Evolutionary conservation across 2,329 filamentous ascomycete genomes (phyloP), one percentile per base, ranked within the genome.

Genomic region (Cadophora sp.): DNA sequence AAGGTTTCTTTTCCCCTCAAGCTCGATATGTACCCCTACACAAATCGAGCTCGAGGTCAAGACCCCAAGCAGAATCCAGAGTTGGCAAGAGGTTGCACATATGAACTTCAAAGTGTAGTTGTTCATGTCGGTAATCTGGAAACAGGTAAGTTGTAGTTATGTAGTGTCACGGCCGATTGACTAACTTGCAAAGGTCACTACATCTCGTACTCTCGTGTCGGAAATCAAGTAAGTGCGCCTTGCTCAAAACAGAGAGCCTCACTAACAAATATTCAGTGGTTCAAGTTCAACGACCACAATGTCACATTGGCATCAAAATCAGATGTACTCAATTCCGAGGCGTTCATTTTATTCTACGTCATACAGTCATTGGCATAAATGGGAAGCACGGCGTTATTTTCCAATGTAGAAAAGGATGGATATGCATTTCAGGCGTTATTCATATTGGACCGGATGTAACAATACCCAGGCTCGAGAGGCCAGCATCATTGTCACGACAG

Each of bases 91-190:
- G 89, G 86, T 5, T 94, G 91, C 75, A 88, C 91, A 5, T 98
- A 97, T 78, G 93, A 97, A 72, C 85, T 98, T 0, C 86, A 94
- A 20, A 94, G 92, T 69, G 94, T 97, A 2, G 91, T 98, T 24
- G 94, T 97, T 47, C 95, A 98, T 76, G 92, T 96, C 68, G 95
- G 95, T 61, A 93, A 95, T 78, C 91, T 97, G 66, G 94, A 97
- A 74, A 94, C 93, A 1, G 95, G 80, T 81, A 71, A 70, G 75
- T 50, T 18, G 2, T 2, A 22, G n/a, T 33, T 22, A 36, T 18
- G 33, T 16, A 48, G n/a, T 27, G n/a, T 20, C 47, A 43, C n/a
- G 4, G 20, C 20, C 24, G 7, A 1, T 18, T 50, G 56, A 48
- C 70, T 73, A 62, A 75, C n/a, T 66, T 22, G 5, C n/a, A 9